phyloP scores from a whole-genome alignment of 192 early-diverging fungal genomes.

The Coemansia sp. region DNA sequence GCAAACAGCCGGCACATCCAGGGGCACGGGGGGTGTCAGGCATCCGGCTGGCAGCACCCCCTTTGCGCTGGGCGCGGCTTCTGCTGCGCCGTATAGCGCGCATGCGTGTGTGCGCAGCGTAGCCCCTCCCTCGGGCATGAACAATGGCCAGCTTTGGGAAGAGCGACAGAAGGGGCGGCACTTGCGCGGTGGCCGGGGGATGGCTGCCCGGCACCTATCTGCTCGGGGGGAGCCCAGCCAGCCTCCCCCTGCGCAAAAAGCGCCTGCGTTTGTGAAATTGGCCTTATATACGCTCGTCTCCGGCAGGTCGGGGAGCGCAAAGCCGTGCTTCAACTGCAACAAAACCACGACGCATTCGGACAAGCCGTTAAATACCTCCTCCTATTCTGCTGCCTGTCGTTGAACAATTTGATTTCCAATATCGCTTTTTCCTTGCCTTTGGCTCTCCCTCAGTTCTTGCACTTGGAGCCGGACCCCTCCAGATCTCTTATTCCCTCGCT shows the following conservation, averaged over 20 bases:
- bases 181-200: constrained; percentile 20
- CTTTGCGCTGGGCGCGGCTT: constrained; percentile 3
- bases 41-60: neutral
- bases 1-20: constrained; percentile 2
- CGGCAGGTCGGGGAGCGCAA: constrained; percentile 16
- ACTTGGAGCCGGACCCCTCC: constrained; percentile 2
- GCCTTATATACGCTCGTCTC: constrained; percentile 20
- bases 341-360: constrained; percentile 37
- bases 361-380: constrained; percentile 50
- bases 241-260: constrained; percentile 9
- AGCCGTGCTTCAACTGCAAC: constrained; percentile 23
- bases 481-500: neutral
- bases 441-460: neutral
- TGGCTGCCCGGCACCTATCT: constrained; percentile 11
- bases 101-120: constrained; percentile 24
- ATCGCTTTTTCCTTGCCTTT: constrained; percentile 11
- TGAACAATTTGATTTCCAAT: constrained; percentile 54
- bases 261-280: neutral
- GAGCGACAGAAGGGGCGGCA: constrained; percentile 13
- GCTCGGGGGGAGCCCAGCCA: constrained; percentile 10
- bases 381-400: constrained; percentile 38
- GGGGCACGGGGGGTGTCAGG: constrained; percentile 6
- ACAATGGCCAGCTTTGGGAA: constrained; percentile 19
- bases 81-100: constrained; percentile 27
- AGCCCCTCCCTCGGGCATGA: constrained; percentile 18